A percentile compares a stretch with the other conserved stretches of the same genome.
Evolutionary conservation across 192 early-diverging fungal species (phyloP).

Genomic region (Podila clonocystis): DNA sequence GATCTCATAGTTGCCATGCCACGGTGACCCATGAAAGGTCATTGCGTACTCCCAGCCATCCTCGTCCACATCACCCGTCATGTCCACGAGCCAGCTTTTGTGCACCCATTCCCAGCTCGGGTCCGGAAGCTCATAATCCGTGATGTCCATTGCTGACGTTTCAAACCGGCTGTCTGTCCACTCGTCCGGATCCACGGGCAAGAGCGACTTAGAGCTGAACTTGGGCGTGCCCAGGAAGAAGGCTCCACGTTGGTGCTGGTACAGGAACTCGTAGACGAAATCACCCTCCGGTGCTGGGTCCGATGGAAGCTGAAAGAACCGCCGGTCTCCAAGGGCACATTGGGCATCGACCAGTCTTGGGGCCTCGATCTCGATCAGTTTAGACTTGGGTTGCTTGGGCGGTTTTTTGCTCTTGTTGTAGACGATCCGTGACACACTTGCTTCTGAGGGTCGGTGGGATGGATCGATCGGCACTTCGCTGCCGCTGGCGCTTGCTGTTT

Average conservation of each 20-base stretch:
- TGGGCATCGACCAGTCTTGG: constrained; percentile 23
- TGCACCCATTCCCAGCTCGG: constrained; percentile 68
- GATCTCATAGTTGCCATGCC: constrained; percentile 65
- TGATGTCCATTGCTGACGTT: constrained; percentile 55
- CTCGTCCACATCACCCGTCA: constrained; percentile 71
- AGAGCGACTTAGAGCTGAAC: constrained; percentile 63
- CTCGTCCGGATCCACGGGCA: constrained; percentile 63
- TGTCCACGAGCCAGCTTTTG: constrained; percentile 67
- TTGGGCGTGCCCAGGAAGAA: constrained; percentile 52
- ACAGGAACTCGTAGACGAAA: constrained; percentile 45
- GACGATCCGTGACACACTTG: neutral
- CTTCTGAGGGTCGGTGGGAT: neutral
- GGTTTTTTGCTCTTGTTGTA: constrained; percentile 4
- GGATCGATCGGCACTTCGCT: neutral
- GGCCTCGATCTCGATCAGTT: constrained; percentile 15
- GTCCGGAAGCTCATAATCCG: constrained; percentile 59
- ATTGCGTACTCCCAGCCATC: constrained; percentile 67
- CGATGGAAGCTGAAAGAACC: constrained; percentile 20
- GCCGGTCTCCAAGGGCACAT: constrained; percentile 12
- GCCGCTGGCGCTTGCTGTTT: neutral
- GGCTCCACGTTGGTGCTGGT: constrained; percentile 42
- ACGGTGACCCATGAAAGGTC: constrained; percentile 58
- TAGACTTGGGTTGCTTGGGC: neutral
- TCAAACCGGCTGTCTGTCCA: constrained; percentile 56
- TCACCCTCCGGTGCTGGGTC: constrained; percentile 34